Base-by-base conservation (phyloP, 1,284 basidiomycete genomes). In the Trichosporon coremiiforme region DNA sequence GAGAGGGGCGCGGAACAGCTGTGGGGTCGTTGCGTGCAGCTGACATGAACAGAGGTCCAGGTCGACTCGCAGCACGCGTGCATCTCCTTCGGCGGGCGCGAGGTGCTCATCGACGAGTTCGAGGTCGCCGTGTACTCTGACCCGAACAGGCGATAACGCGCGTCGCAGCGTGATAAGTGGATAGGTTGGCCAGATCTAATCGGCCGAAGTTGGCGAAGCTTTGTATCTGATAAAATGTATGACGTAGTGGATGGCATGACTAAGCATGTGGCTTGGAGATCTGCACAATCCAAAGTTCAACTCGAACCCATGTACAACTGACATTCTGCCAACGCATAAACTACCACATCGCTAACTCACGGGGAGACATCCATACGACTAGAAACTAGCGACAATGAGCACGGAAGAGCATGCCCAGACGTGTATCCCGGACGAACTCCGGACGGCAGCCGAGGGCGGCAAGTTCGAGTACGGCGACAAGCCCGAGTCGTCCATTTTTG, bases 401-500 rank as follows among this genome's bases (percentile, higher is more conserved):
- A 35, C 29, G 15, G 57, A 62, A 15, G 57, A 15, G 25, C 60
- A 62, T 9, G 20, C 7, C 35, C 36, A 64, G 38, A 2, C n/a
- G 13, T 62, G 57, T 17, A 12, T 62, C 31, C 36, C 63, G 38
- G n/a, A 33, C 6, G 63, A 64, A 2, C 63, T 29, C 15, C 41
- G n/a, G 50, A 9, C 6, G 50, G 50, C 50, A 2, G 50, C 63
- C 12, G 63, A 45, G 20, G 38, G 13, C 15, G 25, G 9, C 22
- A 62, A 53, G 22, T 38, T 62, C n/a, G 57, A 62, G 31, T 62
- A 62, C 17, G 57, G 57, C 57, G 57, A 66, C 65, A 67, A 60
- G 47, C 64, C 79, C 10, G 71, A 75, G 22, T 76, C 78, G 4
- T 80, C 77, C 12, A 68, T 78, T 20, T 80, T 80, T 55, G 69